Percentiles rank a stretch among this genome's conserved stretches.
Evolutionary conservation across 1,139 yeast genomes (phyloP).

Genomic region (Hyphopichia pseudoburtonii): DNA sequence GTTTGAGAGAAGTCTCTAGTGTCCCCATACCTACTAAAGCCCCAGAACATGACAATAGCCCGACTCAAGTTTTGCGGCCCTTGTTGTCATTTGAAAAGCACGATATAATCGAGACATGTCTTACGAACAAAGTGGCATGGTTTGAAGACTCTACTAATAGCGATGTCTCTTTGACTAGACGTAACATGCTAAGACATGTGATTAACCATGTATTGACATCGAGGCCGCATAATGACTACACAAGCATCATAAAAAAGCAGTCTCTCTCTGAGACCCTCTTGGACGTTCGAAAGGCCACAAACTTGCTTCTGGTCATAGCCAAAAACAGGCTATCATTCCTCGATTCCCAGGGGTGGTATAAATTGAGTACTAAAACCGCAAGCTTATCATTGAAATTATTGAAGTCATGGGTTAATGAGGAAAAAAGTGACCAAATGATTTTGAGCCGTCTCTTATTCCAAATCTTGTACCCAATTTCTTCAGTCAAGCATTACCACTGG

Average conservation of each 20-base stretch:
- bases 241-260: too few relatives aligned
- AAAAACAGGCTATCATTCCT: too few relatives aligned
- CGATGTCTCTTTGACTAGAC: constrained; percentile 51
- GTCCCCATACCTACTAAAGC: constrained; percentile 25
- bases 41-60: constrained; percentile 14
- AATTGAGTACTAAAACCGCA: too few relatives aligned
- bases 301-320: too few relatives aligned
- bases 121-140: constrained; percentile 46
- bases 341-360: constrained; percentile 13
- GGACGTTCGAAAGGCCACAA: too few relatives aligned
- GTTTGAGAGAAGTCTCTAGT: constrained; percentile 26
- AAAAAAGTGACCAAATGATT: constrained; percentile 22
- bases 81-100: constrained; percentile 46
- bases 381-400: too few relatives aligned
- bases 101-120: constrained; percentile 49
- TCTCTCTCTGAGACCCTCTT: too few relatives aligned
- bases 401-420: too few relatives aligned
- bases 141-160: constrained; percentile 68
- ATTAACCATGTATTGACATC: too few relatives aligned
- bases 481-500: constrained; percentile 46
- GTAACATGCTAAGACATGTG: constrained; percentile 49
- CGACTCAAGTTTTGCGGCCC: constrained; percentile 48
- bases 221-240: too few relatives aligned
- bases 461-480: constrained; percentile 33
- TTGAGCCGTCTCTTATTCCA: constrained; percentile 34